These are phyloP conservation scores for Populus pruinosa DNA, from an alignment of 345 rosid species.

Conservation along the genomic window DNA sequence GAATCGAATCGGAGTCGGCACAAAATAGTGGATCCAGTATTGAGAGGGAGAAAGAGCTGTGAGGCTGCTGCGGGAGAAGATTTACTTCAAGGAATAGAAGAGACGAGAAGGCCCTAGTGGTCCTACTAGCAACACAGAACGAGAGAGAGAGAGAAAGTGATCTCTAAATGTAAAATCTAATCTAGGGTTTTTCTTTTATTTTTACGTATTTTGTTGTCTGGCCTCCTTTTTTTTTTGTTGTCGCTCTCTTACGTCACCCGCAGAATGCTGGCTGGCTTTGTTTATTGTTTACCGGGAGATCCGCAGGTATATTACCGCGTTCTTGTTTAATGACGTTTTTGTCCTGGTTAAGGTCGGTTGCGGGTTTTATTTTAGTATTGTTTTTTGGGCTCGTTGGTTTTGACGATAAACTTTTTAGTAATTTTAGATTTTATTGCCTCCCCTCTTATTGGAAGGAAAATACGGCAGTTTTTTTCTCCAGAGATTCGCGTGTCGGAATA, in stretches of 20 bases:
- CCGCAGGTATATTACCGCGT: constrained; percentile 2
- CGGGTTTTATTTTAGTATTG: background rate
- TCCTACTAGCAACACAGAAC: background rate
- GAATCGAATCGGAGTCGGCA: background rate
- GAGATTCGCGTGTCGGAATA: too few relatives aligned
- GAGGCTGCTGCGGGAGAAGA: background rate
- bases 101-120: too few relatives aligned
- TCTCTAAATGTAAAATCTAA: background rate
- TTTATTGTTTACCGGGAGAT: background rate
- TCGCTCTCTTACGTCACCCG: background rate
- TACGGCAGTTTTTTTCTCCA: background rate
- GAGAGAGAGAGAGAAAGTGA: background rate
- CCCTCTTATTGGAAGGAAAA: background rate
- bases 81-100: too few relatives aligned
- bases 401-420: background rate
- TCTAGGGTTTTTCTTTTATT: background rate
- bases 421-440: background rate
- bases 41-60: background rate
- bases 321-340: background rate
- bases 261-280: background rate
- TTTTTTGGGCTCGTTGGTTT: background rate
- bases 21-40: background rate
- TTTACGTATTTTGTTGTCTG: too few relatives aligned
- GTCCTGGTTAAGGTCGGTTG: background rate
- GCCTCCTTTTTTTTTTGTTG: background rate